phyloP scores from a whole-genome alignment of 495 filamentous ascomycete species.

The Neurospora discreta region DNA sequence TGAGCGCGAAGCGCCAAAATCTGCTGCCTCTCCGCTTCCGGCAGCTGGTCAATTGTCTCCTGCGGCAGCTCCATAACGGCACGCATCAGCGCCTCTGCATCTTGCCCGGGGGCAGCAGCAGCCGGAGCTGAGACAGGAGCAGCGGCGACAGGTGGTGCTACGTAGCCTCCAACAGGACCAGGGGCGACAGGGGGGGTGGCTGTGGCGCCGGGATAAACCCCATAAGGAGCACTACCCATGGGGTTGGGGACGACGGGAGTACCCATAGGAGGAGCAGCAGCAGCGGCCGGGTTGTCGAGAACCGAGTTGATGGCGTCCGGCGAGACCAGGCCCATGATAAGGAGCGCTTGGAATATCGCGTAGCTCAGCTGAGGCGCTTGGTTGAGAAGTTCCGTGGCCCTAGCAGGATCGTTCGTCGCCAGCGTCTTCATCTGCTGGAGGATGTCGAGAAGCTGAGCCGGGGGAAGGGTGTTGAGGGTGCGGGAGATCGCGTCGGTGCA shows the following conservation, averaged over 20 bases:
- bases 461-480: constrained; percentile 74
- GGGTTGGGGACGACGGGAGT: constrained; percentile 7
- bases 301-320: constrained; percentile 39
- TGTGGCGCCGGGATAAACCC: constrained; percentile 46
- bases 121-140: constrained; percentile 18
- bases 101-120: constrained; percentile 36
- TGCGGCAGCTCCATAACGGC: constrained; percentile 68
- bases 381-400: constrained; percentile 76
- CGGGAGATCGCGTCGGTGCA: constrained; percentile 85
- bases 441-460: constrained; percentile 86
- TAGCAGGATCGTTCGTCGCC: constrained; percentile 64
- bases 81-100: constrained; percentile 57
- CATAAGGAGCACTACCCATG: constrained; percentile 8
- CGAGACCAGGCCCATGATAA: constrained; percentile 88
- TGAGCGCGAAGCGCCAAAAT: constrained; percentile 51
- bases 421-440: constrained; percentile 90
- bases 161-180: constrained; percentile 17
- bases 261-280: constrained; percentile 12
- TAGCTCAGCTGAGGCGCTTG: constrained; percentile 90
- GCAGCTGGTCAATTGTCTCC: constrained; percentile 62
- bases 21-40: constrained; percentile 61
- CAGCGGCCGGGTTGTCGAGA: constrained; percentile 24
- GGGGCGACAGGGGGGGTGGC: constrained; percentile 41
- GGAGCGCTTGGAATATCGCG: constrained; percentile 88
- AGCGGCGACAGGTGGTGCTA: constrained; percentile 25